phyloP scores from a whole-genome alignment of 2,329 filamentous ascomycete species.

The Dothistroma septosporum region DNA sequence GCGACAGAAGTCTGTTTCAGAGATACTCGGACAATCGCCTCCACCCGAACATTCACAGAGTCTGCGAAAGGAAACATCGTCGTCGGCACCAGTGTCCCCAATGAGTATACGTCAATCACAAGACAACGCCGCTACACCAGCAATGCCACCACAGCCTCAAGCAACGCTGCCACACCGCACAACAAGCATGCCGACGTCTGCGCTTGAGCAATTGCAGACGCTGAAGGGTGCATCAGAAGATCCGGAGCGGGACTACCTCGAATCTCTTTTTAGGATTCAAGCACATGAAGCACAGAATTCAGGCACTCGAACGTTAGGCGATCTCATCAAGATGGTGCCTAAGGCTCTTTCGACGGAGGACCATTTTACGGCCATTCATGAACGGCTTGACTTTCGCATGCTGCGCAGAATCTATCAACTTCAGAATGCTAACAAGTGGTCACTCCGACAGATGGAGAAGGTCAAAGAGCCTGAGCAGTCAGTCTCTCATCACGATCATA shows the following conservation, averaged over 20 bases:
- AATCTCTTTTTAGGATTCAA: constrained; percentile 56
- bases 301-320: constrained; percentile 54
- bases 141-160: constrained; percentile 8
- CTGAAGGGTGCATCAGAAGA: constrained; percentile 47
- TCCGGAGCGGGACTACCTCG: constrained; percentile 55
- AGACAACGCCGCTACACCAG: constrained; percentile 2
- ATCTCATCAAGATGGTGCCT: constrained; percentile 74
- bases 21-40: constrained; percentile 58
- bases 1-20: constrained; percentile 67
- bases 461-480: constrained; percentile 74
- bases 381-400: constrained; percentile 83
- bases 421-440: constrained; percentile 90
- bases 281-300: constrained; percentile 54
- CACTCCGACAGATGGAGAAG: constrained; percentile 80
- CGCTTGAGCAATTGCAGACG: constrained; percentile 32
- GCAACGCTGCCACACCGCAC: constrained; percentile 7
- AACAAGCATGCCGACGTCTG: constrained; percentile 7
- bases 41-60: constrained; percentile 8
- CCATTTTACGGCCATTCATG: constrained; percentile 74
- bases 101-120: constrained; percentile 40
- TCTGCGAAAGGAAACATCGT: constrained; percentile 9
- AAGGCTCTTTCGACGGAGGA: constrained; percentile 88
- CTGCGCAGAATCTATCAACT: constrained; percentile 82
- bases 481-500: constrained; percentile 75
- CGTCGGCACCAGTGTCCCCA: constrained; percentile 33